Evolutionary conservation across 441 rosid species (phyloP), one percentile per base, ranked within the genome.

Genomic region (Populus tomentosa): DNA sequence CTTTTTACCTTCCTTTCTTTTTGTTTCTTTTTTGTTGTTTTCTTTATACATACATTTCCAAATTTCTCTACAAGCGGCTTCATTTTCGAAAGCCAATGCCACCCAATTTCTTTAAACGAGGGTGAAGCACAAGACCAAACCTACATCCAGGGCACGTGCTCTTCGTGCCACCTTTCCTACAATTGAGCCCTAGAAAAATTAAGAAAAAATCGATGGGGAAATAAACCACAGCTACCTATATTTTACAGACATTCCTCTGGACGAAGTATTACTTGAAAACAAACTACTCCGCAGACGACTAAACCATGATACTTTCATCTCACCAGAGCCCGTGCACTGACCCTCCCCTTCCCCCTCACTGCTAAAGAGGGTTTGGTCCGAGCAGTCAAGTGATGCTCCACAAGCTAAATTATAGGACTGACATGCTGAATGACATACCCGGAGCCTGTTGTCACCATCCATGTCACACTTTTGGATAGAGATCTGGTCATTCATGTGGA

Each of bases 401-500:
- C 99, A 96, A 0, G 98, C 98, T 78, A 81, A 83, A 74, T 96
- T 96, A 79, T 96, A 96, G 0, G 99, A 92, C 73, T 89, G 89
- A 33, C 99, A 96, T 16, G 99, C 99, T 66, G 98, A 90, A 84
- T 91, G 90, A 81, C 98, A 96, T 46, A 96, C 98, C 18, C 99
- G 87, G 13, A 94, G 89, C 84, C 99, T 87, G 85, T 96, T 90
- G 86, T 96, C 99, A 11, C 98, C 98, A 72, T 96, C 97, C 59
- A 79, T 85, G 74, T 96, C 95, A 20, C 99, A 96, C 81, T 92
- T 94, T 75, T 96, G 99, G 88, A 96, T 96, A 2, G 99, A 96
- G 82, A 96, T 96, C 99, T 96, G 92, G 28, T 71, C 46, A 75
- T 46, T 59, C 30, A 66, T 21, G 62, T 2, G 16, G 18, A 10